Evolutionary conservation across 2,329 filamentous ascomycete species (phyloP).

Genomic region (Zymoseptoria crescenta): DNA sequence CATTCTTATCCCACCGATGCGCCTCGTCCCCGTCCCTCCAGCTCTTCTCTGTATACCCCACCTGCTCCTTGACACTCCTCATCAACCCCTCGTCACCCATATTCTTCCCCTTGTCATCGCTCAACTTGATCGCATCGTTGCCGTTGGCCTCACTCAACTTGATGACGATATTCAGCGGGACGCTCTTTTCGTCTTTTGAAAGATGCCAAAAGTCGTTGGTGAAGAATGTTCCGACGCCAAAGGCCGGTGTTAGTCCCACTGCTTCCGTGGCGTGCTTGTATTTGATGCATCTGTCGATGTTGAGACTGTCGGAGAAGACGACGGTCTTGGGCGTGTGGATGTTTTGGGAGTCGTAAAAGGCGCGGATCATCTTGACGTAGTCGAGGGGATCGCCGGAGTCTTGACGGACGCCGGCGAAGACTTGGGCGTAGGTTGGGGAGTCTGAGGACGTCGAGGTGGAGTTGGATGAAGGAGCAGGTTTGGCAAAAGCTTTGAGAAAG

Average conservation of each 20-base stretch:
- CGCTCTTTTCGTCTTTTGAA: constrained; percentile 70
- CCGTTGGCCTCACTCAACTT: constrained; percentile 83
- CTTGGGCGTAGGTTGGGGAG: constrained; percentile 61
- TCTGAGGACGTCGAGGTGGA: constrained; percentile 13
- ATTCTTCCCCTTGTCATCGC: constrained; percentile 82
- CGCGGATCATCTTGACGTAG: constrained; percentile 69
- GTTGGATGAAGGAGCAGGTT: constrained; percentile 43
- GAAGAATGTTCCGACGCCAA: constrained; percentile 91
- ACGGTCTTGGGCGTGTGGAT: constrained; percentile 78
- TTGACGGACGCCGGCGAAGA: constrained; percentile 78
- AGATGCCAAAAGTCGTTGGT: constrained; percentile 81
- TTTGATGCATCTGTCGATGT: constrained; percentile 81
- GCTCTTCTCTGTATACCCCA: constrained; percentile 77
- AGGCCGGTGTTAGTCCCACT: constrained; percentile 73
- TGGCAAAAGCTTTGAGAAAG: constrained; percentile 78
- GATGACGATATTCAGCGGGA: constrained; percentile 94
- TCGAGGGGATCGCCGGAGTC: constrained; percentile 79
- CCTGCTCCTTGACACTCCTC: constrained; percentile 69
- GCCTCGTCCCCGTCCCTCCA: constrained; percentile 83
- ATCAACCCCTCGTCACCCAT: constrained; percentile 78
- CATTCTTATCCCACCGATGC: constrained; percentile 61
- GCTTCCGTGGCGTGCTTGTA: constrained; percentile 80
- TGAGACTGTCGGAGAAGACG: constrained; percentile 91
- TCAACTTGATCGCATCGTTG: constrained; percentile 83
- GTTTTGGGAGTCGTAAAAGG: constrained; percentile 69